These are phyloP conservation scores for Nidularia sp. DNA, from an alignment of 768 basidiomycete species.

Conservation along the genomic window DNA sequence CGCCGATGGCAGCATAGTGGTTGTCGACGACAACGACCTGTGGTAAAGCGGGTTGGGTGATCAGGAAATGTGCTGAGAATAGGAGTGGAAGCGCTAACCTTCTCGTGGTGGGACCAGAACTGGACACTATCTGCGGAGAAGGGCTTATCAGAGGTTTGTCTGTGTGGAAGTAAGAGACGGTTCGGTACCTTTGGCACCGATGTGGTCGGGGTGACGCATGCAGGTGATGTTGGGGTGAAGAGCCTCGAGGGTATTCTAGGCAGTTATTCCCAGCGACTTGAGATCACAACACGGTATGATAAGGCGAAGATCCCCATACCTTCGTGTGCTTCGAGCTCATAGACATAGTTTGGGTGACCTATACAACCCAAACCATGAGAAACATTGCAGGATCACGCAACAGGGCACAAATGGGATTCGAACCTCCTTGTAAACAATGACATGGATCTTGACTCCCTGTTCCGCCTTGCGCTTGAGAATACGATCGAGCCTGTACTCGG, in stretches of 20 bases:
- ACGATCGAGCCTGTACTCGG: constrained; percentile 86
- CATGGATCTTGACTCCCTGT: constrained; percentile 87
- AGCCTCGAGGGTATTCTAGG: constrained; percentile 67
- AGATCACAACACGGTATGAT: not conserved
- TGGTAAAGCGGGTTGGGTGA: constrained; percentile 14
- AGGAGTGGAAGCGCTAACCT: constrained; percentile 27
- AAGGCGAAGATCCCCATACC: constrained; percentile 14
- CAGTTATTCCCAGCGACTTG: no score
- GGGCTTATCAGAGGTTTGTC: not conserved
- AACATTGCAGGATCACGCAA: not conserved
- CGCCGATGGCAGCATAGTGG: constrained; percentile 82
- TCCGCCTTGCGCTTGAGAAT: constrained; percentile 85
- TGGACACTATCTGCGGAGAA: constrained; percentile 61
- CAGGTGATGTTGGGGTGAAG: constrained; percentile 86
- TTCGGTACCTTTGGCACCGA: constrained; percentile 65
- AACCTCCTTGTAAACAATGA: constrained; percentile 94
- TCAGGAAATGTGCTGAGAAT: constrained; percentile 4
- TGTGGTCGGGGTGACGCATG: constrained; percentile 89
- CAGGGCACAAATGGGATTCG: not conserved
- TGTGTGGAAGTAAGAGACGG: not conserved
- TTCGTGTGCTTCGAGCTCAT: constrained; percentile 89
- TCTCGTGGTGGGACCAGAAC: constrained; percentile 94
- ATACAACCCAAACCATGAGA: not conserved
- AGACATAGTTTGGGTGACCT: constrained; percentile 89
- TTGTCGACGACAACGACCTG: constrained; percentile 82